phyloP scores from a whole-genome alignment of 108 stramenopile species.

The Cylindrotheca fusiformis region DNA sequence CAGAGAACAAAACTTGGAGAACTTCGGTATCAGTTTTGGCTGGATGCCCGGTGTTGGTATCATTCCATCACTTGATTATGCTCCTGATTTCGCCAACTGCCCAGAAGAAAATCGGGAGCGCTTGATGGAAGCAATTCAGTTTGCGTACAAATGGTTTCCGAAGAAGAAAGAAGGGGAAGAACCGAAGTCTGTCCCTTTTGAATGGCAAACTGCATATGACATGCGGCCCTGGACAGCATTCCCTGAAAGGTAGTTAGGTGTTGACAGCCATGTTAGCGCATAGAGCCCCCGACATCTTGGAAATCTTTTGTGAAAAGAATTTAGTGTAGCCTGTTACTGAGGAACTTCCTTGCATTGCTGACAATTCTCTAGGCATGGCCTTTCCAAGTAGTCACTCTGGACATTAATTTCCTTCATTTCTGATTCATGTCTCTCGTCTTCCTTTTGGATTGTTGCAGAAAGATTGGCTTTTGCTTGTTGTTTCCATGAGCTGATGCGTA shows the following conservation, averaged over 20 bases:
- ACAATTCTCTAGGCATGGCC: too few relatives aligned
- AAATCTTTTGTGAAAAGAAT: too few relatives aligned
- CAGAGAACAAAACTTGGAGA: constrained; percentile 58
- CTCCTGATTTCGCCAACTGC: constrained; percentile 46
- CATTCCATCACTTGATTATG: constrained; percentile 54
- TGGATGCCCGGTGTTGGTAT: constrained; percentile 59
- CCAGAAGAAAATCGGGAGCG: constrained; percentile 52
- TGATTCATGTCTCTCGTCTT: too few relatives aligned
- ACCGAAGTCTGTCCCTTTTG: constrained; percentile 31
- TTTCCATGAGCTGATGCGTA: too few relatives aligned
- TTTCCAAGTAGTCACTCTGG: too few relatives aligned
- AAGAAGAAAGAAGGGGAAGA: constrained; percentile 8
- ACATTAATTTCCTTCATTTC: too few relatives aligned
- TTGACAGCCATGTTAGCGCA: too few relatives aligned
- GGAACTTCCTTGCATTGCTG: too few relatives aligned
- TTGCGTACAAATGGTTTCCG: constrained; percentile 49
- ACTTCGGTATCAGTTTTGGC: constrained; percentile 43
- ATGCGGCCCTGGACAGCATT: constrained; percentile 82
- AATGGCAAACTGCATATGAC: constrained; percentile 74
- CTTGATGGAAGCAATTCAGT: constrained; percentile 60
- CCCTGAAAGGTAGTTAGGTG: constrained; percentile 55
- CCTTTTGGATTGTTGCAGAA: too few relatives aligned
- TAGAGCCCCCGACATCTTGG: too few relatives aligned
- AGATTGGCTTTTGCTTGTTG: too few relatives aligned
- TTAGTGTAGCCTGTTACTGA: too few relatives aligned